Conservation (phyloP, 73 alveolate species). For the Blepharisma japonicum region DNA sequence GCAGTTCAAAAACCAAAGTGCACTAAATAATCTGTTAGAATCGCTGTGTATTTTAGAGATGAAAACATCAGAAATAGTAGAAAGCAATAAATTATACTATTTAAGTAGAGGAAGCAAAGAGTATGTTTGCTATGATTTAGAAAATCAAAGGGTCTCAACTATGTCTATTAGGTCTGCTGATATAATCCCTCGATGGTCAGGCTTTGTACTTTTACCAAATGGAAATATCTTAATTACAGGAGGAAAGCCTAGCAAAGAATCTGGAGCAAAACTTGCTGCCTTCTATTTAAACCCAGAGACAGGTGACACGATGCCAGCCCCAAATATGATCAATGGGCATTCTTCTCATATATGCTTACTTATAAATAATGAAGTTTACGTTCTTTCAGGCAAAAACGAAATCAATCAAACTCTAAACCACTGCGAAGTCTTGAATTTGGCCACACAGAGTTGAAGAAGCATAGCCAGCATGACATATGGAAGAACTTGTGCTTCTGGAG, state of each 20-base stretch:
- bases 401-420: not conserved
- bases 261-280: conserved; percentile 4
- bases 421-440: conserved; percentile 4
- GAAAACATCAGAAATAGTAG: too few relatives aligned
- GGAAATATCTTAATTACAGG: conserved; percentile 18
- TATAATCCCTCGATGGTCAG: not conserved
- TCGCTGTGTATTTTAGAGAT: too few relatives aligned
- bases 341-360: conserved; percentile 24
- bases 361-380: not conserved
- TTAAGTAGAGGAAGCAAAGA: conserved; percentile 17
- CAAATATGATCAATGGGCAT: conserved; percentile 15
- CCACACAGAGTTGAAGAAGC: not conserved
- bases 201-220: not conserved
- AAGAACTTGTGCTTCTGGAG: conserved; percentile 29
- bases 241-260: conserved; percentile 1
- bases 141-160: not conserved
- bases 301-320: not conserved
- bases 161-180: not conserved
- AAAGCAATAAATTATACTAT: not conserved
- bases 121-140: not conserved
- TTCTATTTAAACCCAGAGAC: not conserved
- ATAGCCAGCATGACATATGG: not conserved
- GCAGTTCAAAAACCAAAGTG: too few relatives aligned
- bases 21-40: too few relatives aligned
- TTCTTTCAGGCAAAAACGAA: conserved; percentile 28